Percentiles rank a stretch among this genome's conserved stretches.
These are phyloP conservation scores for Leccinum broughii DNA, from an alignment of 768 basidiomycete species.

Conservation along the genomic window DNA sequence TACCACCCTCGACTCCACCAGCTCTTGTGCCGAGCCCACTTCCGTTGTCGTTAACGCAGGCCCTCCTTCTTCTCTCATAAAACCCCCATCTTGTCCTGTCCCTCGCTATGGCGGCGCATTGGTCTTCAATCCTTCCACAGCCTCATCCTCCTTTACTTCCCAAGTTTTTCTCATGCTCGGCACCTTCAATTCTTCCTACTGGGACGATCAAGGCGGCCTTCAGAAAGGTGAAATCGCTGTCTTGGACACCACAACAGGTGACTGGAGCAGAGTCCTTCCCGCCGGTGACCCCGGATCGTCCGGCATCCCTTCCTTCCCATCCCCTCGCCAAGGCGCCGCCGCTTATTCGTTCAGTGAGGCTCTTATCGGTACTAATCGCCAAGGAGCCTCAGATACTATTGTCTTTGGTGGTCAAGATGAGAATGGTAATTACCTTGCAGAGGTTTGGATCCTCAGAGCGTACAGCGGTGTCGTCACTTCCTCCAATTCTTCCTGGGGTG, in stretches of 20 bases:
- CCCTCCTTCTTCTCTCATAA: slow-evolving; percentile 29
- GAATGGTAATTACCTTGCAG: slow-evolving; percentile 64
- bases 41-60: slow-evolving; percentile 51
- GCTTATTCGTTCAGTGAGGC: slow-evolving; percentile 54
- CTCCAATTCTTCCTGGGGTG: slow-evolving; percentile 64
- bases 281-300: slow-evolving; percentile 64
- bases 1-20: slow-evolving; percentile 37
- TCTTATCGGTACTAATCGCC: slow-evolving; percentile 56
- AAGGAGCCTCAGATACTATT: slow-evolving; percentile 61
- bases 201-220: slow-evolving; percentile 65
- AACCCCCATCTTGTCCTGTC: slow-evolving; percentile 58
- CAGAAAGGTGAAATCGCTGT: slow-evolving; percentile 74
- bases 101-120: slow-evolving; percentile 62
- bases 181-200: slow-evolving; percentile 58
- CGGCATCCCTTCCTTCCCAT: slow-evolving; percentile 53
- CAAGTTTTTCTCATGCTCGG: slow-evolving; percentile 75
- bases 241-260: slow-evolving; percentile 56
- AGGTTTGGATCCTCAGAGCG: slow-evolving; percentile 76
- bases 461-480: slow-evolving; percentile 63
- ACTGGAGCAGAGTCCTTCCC: slow-evolving; percentile 74
- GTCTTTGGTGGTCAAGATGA: slow-evolving; percentile 78
- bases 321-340: slow-evolving; percentile 69
- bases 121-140: slow-evolving; percentile 49
- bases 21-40: slow-evolving; percentile 58
- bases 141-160: slow-evolving; percentile 53